Conservation (phyloP, 2,329 filamentous ascomycete genomes). For the Colletotrichum sp. region DNA sequence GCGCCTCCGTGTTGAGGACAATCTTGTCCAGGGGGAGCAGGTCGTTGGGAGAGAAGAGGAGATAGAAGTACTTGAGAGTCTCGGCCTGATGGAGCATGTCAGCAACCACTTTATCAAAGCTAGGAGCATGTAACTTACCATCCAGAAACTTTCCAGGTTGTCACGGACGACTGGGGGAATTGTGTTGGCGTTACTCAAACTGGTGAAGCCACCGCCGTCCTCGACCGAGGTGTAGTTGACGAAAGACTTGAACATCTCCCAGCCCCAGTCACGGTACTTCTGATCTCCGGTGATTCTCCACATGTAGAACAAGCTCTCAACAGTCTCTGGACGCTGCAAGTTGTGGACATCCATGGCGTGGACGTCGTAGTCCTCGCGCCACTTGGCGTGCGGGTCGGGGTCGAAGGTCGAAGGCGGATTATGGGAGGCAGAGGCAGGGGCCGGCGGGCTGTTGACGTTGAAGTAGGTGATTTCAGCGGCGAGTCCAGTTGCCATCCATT, state of each 20-base stretch:
- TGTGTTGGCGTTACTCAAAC: slow-evolving; percentile 74
- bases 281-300: slow-evolving; percentile 94
- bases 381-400: slow-evolving; percentile 59
- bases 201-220: slow-evolving; percentile 82
- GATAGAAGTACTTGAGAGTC: slow-evolving; percentile 96
- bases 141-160: slow-evolving; percentile 99
- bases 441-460: slow-evolving; percentile 72
- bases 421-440: slow-evolving; percentile 61
- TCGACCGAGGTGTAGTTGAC: slow-evolving; percentile 82
- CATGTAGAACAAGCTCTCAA: slow-evolving; percentile 98
- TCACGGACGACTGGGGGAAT: slow-evolving; percentile 75
- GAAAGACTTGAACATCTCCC: slow-evolving; percentile 97
- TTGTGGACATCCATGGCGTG: slow-evolving; percentile 89
- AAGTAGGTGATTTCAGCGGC: slow-evolving; percentile 96
- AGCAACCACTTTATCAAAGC: neutral
- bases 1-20: slow-evolving; percentile 96
- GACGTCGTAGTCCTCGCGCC: slow-evolving; percentile 81
- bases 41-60: slow-evolving; percentile 86
- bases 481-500: slow-evolving; percentile 86
- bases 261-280: slow-evolving; percentile 94
- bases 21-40: slow-evolving; percentile 84
- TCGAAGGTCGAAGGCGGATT: slow-evolving; percentile 55
- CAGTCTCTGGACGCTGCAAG: slow-evolving; percentile 91
- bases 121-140: slow-evolving; percentile 60
- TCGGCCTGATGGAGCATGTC: slow-evolving; percentile 69